Percentiles rank a stretch among this genome's conserved stretches.
Evolutionary conservation across 2,329 filamentous ascomycete species (phyloP).

Genomic region (Fusarium phyllophilum): DNA sequence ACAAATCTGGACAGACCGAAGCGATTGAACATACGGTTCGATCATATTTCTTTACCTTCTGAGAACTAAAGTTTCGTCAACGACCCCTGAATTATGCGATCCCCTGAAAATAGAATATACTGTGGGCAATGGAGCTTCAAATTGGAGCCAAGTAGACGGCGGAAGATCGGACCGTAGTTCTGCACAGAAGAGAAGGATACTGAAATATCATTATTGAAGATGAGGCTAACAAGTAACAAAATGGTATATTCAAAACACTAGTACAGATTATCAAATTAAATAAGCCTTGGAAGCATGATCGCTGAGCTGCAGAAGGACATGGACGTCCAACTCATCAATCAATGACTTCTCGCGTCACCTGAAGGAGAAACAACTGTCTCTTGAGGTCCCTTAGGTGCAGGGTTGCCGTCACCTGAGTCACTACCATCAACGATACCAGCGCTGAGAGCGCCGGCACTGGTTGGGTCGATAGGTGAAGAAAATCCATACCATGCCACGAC

Average conservation of each 20-base stretch:
- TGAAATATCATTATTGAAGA: not conserved
- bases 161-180: not conserved
- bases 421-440: constrained; percentile 31
- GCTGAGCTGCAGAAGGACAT: not conserved
- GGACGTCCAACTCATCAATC: not conserved
- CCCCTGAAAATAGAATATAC: not conserved
- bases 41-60: not conserved
- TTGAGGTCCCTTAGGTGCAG: constrained; percentile 20
- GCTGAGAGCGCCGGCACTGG: constrained; percentile 24
- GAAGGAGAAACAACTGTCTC: constrained; percentile 18
- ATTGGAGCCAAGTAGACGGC: not conserved
- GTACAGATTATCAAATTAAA: not conserved
- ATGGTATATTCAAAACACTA: constrained; percentile 18
- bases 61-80: not conserved
- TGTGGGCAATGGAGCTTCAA: not conserved
- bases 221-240: not conserved
- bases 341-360: constrained; percentile 12
- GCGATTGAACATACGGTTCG: not conserved
- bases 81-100: not conserved
- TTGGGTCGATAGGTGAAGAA: constrained; percentile 24
- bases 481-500: constrained; percentile 75
- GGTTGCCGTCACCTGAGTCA: constrained; percentile 19
- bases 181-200: not conserved
- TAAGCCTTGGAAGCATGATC: not conserved
- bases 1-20: not conserved